Percentiles rank a stretch among this genome's conserved stretches.
Conservation (phyloP, 768 basidiomycete species). For the Harrya chromipes region DNA sequence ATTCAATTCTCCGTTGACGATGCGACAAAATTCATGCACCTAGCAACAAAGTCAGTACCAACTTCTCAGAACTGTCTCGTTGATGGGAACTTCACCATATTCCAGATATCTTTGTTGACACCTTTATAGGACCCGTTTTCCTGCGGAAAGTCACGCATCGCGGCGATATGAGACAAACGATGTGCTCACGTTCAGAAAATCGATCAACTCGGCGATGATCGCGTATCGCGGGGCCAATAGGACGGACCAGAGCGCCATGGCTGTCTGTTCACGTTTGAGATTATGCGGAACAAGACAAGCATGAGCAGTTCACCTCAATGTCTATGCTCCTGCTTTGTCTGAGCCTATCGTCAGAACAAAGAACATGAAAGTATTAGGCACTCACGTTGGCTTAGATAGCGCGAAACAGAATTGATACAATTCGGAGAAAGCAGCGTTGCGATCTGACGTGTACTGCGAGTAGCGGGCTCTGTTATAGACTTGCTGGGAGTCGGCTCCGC, state of each 20-base stretch:
- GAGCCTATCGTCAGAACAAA: conserved; percentile 3
- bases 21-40: conserved; percentile 76
- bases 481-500: conserved; percentile 26
- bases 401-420: conserved; percentile 71
- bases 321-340: conserved; percentile 76
- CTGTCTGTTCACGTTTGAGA: conserved; percentile 44
- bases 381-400: conserved; percentile 71
- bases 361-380: conserved; percentile 12
- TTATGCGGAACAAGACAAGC: not conserved
- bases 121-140: conserved; percentile 64
- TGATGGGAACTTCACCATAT: conserved; percentile 53
- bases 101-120: conserved; percentile 84
- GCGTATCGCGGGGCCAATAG: conserved; percentile 65
- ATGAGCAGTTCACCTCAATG: conserved; percentile 60
- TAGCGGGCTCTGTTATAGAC: conserved; percentile 57
- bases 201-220: conserved; percentile 59
- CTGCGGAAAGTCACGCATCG: conserved; percentile 14
- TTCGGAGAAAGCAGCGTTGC: conserved; percentile 52
- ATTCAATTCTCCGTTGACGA: conserved; percentile 53
- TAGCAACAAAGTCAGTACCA: conserved; percentile 25
- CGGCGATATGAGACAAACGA: not conserved
- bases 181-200: conserved; percentile 59
- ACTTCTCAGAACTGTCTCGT: not conserved
- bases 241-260: conserved; percentile 74
- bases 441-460: conserved; percentile 45